These are phyloP conservation scores for Ilyonectria mors-panacis DNA, from an alignment of 2,329 filamentous ascomycete genomes.

Conservation along the genomic window DNA sequence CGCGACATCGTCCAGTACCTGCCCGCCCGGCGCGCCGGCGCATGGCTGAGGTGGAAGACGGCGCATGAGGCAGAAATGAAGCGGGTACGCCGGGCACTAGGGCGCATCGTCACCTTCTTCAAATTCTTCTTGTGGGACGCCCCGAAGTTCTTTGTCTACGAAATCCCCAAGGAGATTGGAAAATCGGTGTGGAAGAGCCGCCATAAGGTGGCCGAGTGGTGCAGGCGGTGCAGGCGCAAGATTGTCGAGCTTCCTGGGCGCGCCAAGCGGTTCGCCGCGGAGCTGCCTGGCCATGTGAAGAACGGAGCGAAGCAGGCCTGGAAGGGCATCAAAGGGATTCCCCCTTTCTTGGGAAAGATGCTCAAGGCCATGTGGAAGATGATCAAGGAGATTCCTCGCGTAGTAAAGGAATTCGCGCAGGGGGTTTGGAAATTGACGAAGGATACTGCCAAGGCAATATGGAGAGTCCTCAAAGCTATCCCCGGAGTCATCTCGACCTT, in stretches of 20 bases:
- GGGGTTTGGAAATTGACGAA: background rate
- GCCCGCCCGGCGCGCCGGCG: slow-evolving; percentile 56
- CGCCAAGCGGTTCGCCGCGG: slow-evolving; percentile 39
- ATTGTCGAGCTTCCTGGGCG: slow-evolving; percentile 46
- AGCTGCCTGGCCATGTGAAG: slow-evolving; percentile 32
- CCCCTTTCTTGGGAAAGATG: slow-evolving; percentile 13
- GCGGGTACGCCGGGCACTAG: slow-evolving; percentile 41
- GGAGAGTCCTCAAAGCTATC: slow-evolving; percentile 40
- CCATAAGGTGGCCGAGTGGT: slow-evolving; percentile 50
- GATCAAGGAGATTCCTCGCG: slow-evolving; percentile 37
- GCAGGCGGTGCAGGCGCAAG: slow-evolving; percentile 40
- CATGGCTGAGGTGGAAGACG: slow-evolving; percentile 55
- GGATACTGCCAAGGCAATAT: slow-evolving; percentile 13
- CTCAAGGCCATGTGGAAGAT: slow-evolving; percentile 35
- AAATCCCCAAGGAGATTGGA: slow-evolving; percentile 40
- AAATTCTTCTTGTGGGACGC: slow-evolving; percentile 49
- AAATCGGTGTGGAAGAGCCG: slow-evolving; percentile 45
- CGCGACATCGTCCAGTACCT: slow-evolving; percentile 61
- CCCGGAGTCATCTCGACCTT: slow-evolving; percentile 47
- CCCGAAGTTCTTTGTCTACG: slow-evolving; percentile 50
- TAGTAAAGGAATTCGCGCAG: background rate
- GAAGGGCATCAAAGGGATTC: slow-evolving; percentile 42
- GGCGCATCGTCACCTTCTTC: slow-evolving; percentile 44
- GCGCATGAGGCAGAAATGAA: slow-evolving; percentile 50
- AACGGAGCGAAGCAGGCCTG: slow-evolving; percentile 29